Evolutionary conservation across 129 eudicot genomes (phyloP).

Genomic region (Helianthus annuus): DNA sequence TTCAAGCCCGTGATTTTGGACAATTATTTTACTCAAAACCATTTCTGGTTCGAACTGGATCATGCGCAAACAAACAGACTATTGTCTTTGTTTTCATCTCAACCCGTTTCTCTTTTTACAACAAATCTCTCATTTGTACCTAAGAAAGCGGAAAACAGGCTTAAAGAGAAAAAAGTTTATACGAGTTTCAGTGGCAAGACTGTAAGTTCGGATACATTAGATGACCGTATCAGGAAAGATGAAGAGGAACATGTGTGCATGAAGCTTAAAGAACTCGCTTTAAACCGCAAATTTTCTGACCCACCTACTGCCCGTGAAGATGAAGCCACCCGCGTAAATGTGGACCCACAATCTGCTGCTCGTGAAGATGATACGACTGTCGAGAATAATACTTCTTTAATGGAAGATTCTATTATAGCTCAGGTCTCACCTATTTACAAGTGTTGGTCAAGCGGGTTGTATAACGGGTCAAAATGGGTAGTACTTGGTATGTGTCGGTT

Average conservation of each 20-base stretch:
- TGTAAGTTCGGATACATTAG: background rate
- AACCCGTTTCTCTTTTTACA: constrained; percentile 36
- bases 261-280: constrained; percentile 53
- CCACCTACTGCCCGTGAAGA: constrained; percentile 14
- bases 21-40: constrained; percentile 53
- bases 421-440: constrained; percentile 45
- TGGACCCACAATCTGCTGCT: background rate
- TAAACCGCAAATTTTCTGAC: constrained; percentile 18
- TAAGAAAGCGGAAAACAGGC: constrained; percentile 28
- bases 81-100: constrained; percentile 46
- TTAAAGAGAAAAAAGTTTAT: constrained; percentile 4
- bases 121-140: constrained; percentile 7
- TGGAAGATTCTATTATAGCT: constrained; percentile 39
- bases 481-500: background rate
- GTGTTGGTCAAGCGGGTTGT: background rate
- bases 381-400: constrained; percentile 8
- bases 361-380: background rate
- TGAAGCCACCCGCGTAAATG: constrained; percentile 17
- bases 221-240: constrained; percentile 9
- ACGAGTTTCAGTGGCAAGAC: constrained; percentile 6
- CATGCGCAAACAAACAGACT: constrained; percentile 64
- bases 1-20: constrained; percentile 63
- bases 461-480: background rate
- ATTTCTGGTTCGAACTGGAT: constrained; percentile 87
- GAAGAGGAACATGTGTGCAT: constrained; percentile 51